Percentiles rank a stretch among this genome's conserved stretches.
Conservation (phyloP, 139 green algal genomes). For the Pleodorina starrii region DNA sequence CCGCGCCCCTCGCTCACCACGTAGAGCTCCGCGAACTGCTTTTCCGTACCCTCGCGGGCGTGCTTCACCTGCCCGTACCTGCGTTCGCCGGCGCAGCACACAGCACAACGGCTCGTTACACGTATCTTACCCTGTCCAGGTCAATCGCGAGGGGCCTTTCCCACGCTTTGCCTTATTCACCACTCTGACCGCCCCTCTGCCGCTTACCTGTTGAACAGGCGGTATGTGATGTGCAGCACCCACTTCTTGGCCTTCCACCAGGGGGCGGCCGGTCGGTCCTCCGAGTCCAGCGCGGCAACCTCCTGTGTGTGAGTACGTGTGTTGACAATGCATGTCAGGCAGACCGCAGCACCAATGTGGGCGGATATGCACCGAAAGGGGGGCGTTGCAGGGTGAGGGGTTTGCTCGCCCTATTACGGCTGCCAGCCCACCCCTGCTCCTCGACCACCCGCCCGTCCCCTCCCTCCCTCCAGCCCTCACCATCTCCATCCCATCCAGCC, state of each 20-base stretch:
- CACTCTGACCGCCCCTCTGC: too few species aligned
- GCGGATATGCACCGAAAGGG: too few species aligned
- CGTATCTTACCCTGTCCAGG: too few species aligned
- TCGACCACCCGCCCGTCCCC: neutral
- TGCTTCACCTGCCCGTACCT: conserved; percentile 80
- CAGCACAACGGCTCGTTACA: too few species aligned
- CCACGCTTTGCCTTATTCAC: too few species aligned
- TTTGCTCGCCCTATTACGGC: too few species aligned
- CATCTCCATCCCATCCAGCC: too few species aligned
- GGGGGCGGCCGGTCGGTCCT: conserved; percentile 76
- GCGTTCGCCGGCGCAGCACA: too few species aligned
- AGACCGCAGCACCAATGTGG: neutral
- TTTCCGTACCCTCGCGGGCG: conserved; percentile 66
- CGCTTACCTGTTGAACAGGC: conserved; percentile 80
- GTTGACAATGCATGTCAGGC: neutral
- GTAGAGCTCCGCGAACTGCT: conserved; percentile 80
- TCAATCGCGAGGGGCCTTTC: too few species aligned
- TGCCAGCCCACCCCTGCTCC: too few species aligned
- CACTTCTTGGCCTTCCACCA: conserved; percentile 99
- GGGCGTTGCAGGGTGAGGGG: too few species aligned
- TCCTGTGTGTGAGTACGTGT: conserved; percentile 64
- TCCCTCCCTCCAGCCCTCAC: too few species aligned
- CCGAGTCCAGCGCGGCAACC: conserved; percentile 73
- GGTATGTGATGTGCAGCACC: conserved; percentile 89
- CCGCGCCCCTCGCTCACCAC: conserved; percentile 35